These are phyloP conservation scores for Aphanomyces stellatus DNA, from an alignment of 352 stramenopile genomes.

Conservation along the genomic window DNA sequence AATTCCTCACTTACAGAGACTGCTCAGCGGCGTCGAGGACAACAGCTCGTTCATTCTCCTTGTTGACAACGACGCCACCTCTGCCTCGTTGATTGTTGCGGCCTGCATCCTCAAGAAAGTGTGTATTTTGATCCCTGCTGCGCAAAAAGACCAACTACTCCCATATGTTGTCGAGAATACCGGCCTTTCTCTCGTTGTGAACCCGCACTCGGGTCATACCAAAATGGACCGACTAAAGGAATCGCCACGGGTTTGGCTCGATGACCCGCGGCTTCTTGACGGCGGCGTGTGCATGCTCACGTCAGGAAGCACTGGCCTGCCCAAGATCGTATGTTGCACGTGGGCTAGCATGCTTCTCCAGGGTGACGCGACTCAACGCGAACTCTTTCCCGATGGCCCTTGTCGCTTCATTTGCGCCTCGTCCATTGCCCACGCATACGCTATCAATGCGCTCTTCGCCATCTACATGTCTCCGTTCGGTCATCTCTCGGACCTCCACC, in stretches of 20 bases:
- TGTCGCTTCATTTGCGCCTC: constrained; percentile 63
- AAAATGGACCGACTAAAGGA: not conserved
- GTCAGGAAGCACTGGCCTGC: constrained; percentile 63
- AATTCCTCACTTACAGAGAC: not conserved
- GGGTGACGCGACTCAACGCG: constrained; percentile 57
- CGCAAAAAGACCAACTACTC: not conserved
- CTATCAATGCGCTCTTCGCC: constrained; percentile 79
- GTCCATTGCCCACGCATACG: constrained; percentile 79
- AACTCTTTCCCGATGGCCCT: constrained; percentile 45
- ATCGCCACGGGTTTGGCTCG: not conserved
- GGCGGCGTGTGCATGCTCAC: constrained; percentile 67
- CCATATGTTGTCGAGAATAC: not conserved
- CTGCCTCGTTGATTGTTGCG: not conserved
- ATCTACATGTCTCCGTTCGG: constrained; percentile 63
- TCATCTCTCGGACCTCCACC: constrained; percentile 54
- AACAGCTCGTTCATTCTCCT: not conserved
- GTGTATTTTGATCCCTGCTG: not conserved
- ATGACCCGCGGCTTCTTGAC: not conserved
- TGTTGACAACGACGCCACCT: not conserved
- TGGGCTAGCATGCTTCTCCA: constrained; percentile 74
- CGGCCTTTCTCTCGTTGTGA: not conserved
- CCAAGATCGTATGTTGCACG: constrained; percentile 69
- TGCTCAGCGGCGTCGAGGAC: not conserved
- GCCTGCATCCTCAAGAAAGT: not conserved
- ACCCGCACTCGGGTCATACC: not conserved